Evolutionary conservation across 257 asterid genomes (phyloP), one percentile per base, ranked within the genome.

Genomic region (Solanum sejunctum): DNA sequence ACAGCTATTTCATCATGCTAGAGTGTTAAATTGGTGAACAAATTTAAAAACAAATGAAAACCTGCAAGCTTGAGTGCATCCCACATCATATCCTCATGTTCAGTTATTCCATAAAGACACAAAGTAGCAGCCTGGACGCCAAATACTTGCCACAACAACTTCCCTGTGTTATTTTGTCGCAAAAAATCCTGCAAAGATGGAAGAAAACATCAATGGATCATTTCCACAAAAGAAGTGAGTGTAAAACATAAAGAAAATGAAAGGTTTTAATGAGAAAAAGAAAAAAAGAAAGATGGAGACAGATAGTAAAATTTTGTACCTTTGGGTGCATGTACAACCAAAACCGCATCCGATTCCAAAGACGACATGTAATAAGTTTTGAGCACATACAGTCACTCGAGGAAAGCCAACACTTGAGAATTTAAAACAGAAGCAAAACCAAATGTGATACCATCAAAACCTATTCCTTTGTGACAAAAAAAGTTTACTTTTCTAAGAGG

Each of bases 241-340:
- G 60, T 16, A 21, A 73, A 83, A 32, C 21, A 28, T 13, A 83
- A 72, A 57, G 21, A 69, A 78, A 81, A 43, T 58, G 86, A 58
- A 80, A 45, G 58, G 60, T 61, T 54, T 39, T 51, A 49, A 75
- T 15, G 23, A 49, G 58, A 47, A 43, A 58, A 28, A n/a, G 6
- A 45, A 11, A 55, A 43, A 8, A 26, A 51, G 45, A 52, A 20
- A 75, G 45, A 75, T 47, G 61, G 23, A 78, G 56, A 45, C 1
- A 9, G 57, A 12, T 52, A 55, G 45, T 85, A 85, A 72, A 88
- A 72, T 69, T 69, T 17, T 86, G 82, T 83, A 96, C 98, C 98
- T 95, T 96, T 15, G 99, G 98, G 89, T 97, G 99, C 99, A 97
- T 97, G 88, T 97, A 97, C 87, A 97, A 81, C 98, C 99, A 97